Conservation (phyloP, 176 grass and related monocot species). For the Cenchrus americanus region DNA sequence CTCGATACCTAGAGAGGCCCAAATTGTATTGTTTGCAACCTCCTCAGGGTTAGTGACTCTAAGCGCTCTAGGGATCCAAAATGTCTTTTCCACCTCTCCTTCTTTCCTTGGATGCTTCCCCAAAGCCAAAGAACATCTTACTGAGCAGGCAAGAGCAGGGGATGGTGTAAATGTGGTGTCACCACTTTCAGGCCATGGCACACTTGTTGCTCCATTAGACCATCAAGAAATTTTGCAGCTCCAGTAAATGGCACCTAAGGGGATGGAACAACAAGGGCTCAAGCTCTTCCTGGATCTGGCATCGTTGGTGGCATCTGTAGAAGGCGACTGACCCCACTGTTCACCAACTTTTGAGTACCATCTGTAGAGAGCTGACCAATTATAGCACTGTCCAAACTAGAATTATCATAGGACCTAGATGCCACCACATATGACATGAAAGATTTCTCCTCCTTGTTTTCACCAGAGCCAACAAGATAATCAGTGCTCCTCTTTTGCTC, state of each 20-base stretch:
- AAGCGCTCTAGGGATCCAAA: constrained; percentile 78
- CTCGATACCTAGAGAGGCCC: constrained; percentile 78
- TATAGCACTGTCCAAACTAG: not conserved
- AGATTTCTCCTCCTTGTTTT: constrained; percentile 58
- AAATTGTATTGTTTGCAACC: constrained; percentile 79
- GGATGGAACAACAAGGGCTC: constrained; percentile 50
- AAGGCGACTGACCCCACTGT: not conserved
- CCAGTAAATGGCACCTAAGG: constrained; percentile 56
- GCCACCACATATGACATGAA: constrained; percentile 45
- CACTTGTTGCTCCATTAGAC: constrained; percentile 54
- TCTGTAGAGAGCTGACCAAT: constrained; percentile 22
- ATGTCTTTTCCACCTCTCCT: constrained; percentile 51
- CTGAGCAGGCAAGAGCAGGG: constrained; percentile 40
- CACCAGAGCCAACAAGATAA: constrained; percentile 35
- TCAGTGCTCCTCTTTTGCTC: constrained; percentile 52
- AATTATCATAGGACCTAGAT: constrained; percentile 46
- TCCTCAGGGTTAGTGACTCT: constrained; percentile 64
- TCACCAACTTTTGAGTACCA: constrained; percentile 36
- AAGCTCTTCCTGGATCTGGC: constrained; percentile 35
- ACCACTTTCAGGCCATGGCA: constrained; percentile 55
- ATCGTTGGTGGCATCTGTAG: constrained; percentile 25
- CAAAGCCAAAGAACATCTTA: constrained; percentile 49
- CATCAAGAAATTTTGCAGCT: constrained; percentile 50
- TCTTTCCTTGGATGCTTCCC: constrained; percentile 85
- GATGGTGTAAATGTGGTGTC: constrained; percentile 12